Evolutionary conservation across 169 alveolate species (phyloP).

Genomic region (Toxoplasma gondii): DNA sequence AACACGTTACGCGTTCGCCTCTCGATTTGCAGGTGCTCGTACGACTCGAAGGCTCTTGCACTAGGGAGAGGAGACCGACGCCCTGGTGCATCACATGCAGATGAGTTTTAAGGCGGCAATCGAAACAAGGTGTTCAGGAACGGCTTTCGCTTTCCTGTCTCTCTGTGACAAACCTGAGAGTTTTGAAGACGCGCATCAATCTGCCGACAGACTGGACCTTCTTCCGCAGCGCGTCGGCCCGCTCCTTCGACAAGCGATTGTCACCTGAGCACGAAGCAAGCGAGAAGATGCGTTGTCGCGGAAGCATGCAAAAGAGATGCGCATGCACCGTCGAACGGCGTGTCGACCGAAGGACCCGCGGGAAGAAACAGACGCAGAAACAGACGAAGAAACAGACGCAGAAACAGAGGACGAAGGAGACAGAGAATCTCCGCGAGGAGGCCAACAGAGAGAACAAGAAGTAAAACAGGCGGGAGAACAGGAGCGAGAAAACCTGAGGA

Average conservation of each 20-base stretch:
- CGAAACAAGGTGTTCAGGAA: background rate
- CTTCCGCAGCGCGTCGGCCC: conserved; percentile 83
- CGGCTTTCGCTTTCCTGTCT: background rate
- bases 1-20: too few relatives aligned
- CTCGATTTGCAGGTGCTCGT: too few relatives aligned
- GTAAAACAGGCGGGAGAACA: background rate
- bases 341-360: conserved; percentile 1
- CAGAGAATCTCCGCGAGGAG: too few relatives aligned
- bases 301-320: background rate
- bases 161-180: conserved; percentile 2
- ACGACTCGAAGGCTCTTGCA: too few relatives aligned
- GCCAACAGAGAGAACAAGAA: background rate
- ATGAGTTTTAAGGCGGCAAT: background rate
- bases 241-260: background rate
- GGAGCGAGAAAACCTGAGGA: background rate
- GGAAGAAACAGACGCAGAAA: background rate
- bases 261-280: background rate
- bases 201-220: conserved; percentile 86
- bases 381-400: background rate
- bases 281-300: background rate
- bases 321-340: background rate
- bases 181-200: conserved; percentile 65
- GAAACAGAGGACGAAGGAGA: background rate
- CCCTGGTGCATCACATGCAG: too few relatives aligned
- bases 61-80: too few relatives aligned